Percentiles rank a stretch among this genome's conserved stretches.
Evolutionary conservation across 768 basidiomycete species (phyloP).

Genomic region (Lentinula sp.): DNA sequence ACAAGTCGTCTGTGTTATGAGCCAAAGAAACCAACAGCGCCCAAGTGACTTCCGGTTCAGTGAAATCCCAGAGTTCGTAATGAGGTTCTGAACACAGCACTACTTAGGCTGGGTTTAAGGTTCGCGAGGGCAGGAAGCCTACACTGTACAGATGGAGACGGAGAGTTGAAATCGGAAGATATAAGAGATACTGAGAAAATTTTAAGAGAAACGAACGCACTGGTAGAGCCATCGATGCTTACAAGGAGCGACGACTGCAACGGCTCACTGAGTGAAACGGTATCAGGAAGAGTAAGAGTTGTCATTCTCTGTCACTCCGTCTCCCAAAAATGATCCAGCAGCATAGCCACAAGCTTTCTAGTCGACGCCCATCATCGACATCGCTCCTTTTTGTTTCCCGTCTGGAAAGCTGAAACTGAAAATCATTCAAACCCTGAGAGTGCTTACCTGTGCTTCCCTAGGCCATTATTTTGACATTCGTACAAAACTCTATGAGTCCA

Average conservation of each 20-base stretch:
- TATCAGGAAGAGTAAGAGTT: no score
- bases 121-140: not conserved
- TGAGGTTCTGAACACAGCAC: not conserved
- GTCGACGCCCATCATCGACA: not conserved
- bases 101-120: no score
- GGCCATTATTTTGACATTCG: not conserved
- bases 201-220: not conserved
- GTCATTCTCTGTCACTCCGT: no score
- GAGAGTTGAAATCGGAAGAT: not conserved
- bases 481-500: not conserved
- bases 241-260: not conserved
- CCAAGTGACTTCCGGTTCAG: not conserved
- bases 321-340: no score
- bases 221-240: not conserved
- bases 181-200: not conserved
- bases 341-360: not conserved
- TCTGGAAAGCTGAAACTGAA: not conserved
- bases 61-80: not conserved
- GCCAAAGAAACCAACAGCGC: not conserved
- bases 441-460: not conserved
- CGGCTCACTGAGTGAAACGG: no score
- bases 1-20: not conserved
- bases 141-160: not conserved
- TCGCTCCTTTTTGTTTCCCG: not conserved
- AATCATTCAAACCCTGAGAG: not conserved